These are phyloP conservation scores for Tubosaeta brunneosetosa DNA, from an alignment of 768 basidiomycete species.

Conservation along the genomic window DNA sequence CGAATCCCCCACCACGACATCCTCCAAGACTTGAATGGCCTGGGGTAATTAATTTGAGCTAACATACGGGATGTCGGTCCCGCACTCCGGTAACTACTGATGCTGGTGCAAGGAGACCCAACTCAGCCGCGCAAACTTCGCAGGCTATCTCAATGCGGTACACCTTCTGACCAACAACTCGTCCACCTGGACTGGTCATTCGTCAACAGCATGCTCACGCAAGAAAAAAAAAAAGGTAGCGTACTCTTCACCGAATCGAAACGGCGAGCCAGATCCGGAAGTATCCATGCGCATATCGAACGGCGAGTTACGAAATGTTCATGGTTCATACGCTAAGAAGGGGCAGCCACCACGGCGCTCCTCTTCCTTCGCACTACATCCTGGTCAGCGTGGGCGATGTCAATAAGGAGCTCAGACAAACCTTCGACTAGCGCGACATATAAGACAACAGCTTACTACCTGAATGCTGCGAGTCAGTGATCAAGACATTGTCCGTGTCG, in stretches of 20 bases:
- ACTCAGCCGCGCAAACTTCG: constrained; percentile 3
- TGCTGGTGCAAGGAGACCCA: constrained; percentile 5
- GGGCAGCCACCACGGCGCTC: constrained; percentile 13
- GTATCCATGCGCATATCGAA: background rate
- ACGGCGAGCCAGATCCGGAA: constrained; percentile 15
- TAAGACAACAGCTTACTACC: constrained; percentile 19
- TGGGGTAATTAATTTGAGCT: constrained; percentile 36
- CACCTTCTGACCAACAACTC: constrained; percentile 8
- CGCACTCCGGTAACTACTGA: constrained; percentile 18
- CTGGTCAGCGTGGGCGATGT: background rate
- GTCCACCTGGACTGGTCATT: constrained; percentile 10
- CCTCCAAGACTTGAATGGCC: constrained; percentile 30
- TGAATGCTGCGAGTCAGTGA: constrained; percentile 4
- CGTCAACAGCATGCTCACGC: background rate
- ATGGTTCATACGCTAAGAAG: background rate
- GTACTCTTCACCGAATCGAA: constrained; percentile 21
- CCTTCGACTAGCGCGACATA: constrained; percentile 7
- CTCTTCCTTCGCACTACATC: constrained; percentile 11
- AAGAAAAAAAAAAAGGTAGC: background rate
- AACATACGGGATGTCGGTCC: constrained; percentile 24
- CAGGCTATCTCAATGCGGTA: background rate
- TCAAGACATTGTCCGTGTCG: background rate
- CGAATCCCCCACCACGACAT: constrained; percentile 3
- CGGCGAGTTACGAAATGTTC: too few relatives aligned
- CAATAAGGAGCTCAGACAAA: background rate